These are phyloP conservation scores for Tetrapyrgos nigripes DNA, from an alignment of 1,284 basidiomycete species.

Conservation along the genomic window DNA sequence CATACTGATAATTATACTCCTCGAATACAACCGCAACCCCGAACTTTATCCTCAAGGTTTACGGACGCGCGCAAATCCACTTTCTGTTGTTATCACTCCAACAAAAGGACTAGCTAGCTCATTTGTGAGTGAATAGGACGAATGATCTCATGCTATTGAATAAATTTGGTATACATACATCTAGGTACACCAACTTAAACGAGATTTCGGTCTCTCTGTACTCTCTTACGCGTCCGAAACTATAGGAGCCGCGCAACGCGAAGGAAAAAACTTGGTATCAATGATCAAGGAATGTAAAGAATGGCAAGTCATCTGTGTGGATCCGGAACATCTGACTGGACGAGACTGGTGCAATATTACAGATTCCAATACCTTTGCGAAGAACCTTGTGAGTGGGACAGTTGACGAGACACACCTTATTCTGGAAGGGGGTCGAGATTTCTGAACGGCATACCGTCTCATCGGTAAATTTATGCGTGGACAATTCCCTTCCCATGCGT, in stretches of 20 bases:
- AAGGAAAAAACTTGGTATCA: not conserved
- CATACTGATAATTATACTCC: slow-evolving; percentile 5
- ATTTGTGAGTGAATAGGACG: slow-evolving; percentile 9
- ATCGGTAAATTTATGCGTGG: slow-evolving; percentile 13
- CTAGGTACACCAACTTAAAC: slow-evolving; percentile 5
- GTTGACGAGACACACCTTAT: slow-evolving; percentile 15
- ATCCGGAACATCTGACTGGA: slow-evolving; percentile 13
- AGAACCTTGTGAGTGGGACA: slow-evolving; percentile 7
- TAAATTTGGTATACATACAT: no score
- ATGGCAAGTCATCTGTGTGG: not conserved
- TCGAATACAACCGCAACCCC: slow-evolving; percentile 3
- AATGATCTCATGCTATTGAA: no score
- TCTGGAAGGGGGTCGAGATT: slow-evolving; percentile 8
- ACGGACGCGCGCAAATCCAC: not conserved
- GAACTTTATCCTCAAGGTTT: slow-evolving; percentile 3
- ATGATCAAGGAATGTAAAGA: slow-evolving; percentile 11
- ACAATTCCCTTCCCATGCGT: slow-evolving; percentile 3
- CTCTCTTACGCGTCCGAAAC: slow-evolving; percentile 14
- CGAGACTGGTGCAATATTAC: slow-evolving; percentile 11
- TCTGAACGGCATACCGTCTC: slow-evolving; percentile 6
- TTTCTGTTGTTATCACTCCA: slow-evolving; percentile 13
- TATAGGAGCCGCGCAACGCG: not conserved
- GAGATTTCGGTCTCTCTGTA: not conserved
- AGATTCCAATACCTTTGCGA: not conserved
- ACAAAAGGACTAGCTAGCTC: slow-evolving; percentile 13